These are phyloP conservation scores for Quercus lobata DNA, from an alignment of 331 rosid species.

Conservation along the genomic window DNA sequence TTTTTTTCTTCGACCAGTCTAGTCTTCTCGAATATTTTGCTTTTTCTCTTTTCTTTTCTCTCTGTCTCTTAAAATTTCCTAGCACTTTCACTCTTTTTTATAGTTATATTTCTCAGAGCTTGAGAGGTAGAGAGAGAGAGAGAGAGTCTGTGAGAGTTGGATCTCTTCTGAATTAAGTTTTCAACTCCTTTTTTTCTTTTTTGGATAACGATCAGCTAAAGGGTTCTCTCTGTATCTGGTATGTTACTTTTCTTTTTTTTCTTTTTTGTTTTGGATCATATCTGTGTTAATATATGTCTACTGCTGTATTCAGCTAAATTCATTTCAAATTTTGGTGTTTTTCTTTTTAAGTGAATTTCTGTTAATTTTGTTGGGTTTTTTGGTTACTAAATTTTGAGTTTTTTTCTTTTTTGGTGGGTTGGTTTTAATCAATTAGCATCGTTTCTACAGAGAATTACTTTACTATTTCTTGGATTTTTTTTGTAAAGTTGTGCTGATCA, in stretches of 20 bases:
- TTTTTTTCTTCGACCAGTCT: conserved; percentile 15
- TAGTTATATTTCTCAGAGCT: not conserved
- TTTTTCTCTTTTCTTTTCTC: conserved; percentile 16
- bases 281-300: not conserved
- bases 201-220: conserved; percentile 2
- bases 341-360: not conserved
- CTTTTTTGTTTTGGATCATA: not conserved
- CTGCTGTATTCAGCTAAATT: not conserved
- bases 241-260: not conserved
- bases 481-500: not conserved
- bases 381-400: not conserved
- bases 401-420: not conserved
- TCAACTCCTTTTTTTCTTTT: not conserved
- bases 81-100: conserved; percentile 15
- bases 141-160: not conserved
- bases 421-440: not conserved
- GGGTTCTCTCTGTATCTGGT: not conserved
- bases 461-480: not conserved
- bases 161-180: conserved; percentile 3
- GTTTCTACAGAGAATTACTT: not conserved
- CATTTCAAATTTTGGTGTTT: not conserved
- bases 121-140: not conserved
- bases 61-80: conserved; percentile 12
- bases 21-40: conserved; percentile 33
- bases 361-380: not conserved